Evolutionary conservation across 1,139 yeast species (phyloP).

Genomic region (Suhomyces maxii): DNA sequence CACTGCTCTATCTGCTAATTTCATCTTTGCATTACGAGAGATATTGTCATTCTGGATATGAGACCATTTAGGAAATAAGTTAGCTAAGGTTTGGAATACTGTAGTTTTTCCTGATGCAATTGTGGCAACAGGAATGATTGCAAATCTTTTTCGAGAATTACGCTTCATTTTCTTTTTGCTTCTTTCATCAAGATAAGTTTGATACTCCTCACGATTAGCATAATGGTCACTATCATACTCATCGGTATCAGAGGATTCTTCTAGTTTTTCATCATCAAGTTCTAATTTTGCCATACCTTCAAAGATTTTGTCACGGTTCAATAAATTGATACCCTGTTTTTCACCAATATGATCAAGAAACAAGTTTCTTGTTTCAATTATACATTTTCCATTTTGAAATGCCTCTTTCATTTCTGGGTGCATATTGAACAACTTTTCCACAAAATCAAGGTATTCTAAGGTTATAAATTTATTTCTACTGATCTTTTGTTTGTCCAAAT

Average conservation of each 20-base stretch:
- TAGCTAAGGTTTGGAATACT: slow-evolving; percentile 57
- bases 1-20: slow-evolving; percentile 53
- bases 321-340: slow-evolving; percentile 34
- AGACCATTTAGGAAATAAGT: slow-evolving; percentile 64
- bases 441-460: slow-evolving; percentile 67
- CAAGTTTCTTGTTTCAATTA: slow-evolving; percentile 65
- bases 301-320: slow-evolving; percentile 17
- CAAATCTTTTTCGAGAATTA: slow-evolving; percentile 39
- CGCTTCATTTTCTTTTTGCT: not conserved
- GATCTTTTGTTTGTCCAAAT: slow-evolving; percentile 40
- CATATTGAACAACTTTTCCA: slow-evolving; percentile 50
- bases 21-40: slow-evolving; percentile 47
- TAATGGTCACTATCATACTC: too few relatives aligned
- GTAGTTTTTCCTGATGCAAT: slow-evolving; percentile 97
- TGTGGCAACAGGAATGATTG: slow-evolving; percentile 82
- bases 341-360: slow-evolving; percentile 48
- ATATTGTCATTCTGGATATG: slow-evolving; percentile 88
- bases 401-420: slow-evolving; percentile 43
- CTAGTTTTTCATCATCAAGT: not conserved
- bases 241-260: not conserved
- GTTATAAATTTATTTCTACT: slow-evolving; percentile 59
- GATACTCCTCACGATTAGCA: too few relatives aligned
- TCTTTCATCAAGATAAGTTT: too few relatives aligned
- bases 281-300: slow-evolving; percentile 9
- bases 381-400: slow-evolving; percentile 64